Evolutionary conservation across 768 basidiomycete genomes (phyloP), one percentile per base, ranked within the genome.

Genomic region (Harrya chromipes): DNA sequence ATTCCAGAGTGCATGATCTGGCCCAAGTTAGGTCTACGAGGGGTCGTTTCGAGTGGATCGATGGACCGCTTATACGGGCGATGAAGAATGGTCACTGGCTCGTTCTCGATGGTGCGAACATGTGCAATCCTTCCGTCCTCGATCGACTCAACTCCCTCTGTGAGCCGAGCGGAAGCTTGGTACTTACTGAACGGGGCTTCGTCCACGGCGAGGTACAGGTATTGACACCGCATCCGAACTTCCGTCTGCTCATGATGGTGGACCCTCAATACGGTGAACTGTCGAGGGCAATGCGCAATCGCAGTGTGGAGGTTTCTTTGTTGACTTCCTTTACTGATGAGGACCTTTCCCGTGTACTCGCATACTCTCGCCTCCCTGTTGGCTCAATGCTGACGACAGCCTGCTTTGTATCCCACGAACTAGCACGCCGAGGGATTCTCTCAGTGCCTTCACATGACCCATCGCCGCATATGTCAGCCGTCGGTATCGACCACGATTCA

Each of bases 241-340:
- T 99, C 72, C 81, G 94, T 23, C 73, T 99, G 6, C 87, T 98
- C 70, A 95, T 99, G 93, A 82, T 85, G 2, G 83, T 94, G 44
- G 91, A 99, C 63, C 89, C 92, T 24, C 84, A 85, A 53, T 79
- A 86, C 53, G 97, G 97, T 39, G 97, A 99, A 69, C 73, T 98
- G 11, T 98, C 97, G 2, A 79, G 97, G 33, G 97, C 97, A 2
- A 99, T 99, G 97, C 87, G 97, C 21, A 99, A 99, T 70, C 83
- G 97, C 49, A 95, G 95, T 16, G 74, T 97, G 31, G 97, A 99
- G 68, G 78, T 97, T 40, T 77, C 79, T 24, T 59, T 93, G 46
- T 46, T 75, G 10, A 43, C 62, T 6, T 45, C 50, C 17, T 65
- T 69, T 41, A 60, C 64, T 13, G 56, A 70, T 11, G 79, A 83